Base-by-base conservation (phyloP, 169 alveolate genomes). In the Plasmodium relictum region DNA sequence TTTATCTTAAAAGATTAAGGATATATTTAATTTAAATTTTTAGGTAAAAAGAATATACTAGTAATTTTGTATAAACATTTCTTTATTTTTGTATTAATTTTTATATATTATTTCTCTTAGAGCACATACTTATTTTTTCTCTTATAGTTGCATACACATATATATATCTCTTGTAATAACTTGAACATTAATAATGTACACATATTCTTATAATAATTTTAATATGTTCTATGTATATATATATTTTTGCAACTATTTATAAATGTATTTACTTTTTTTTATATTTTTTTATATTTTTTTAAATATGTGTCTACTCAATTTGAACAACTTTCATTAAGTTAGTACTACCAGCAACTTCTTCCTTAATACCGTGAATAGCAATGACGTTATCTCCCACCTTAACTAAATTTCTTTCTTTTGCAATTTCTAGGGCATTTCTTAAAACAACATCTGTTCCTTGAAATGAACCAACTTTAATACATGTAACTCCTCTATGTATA, bases 301-400 rank as follows among this genome's bases (percentile, higher is more conserved):
- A n/a, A 12, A 20, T 61, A 20, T 26, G 24, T n/a, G 42, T 14
- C 66, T 68, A 94, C 68, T 91, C 92, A 31, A 94, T 95, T 31
- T 85, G 83, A 16, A 95, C 92, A 18, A 98, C 98, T 92, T 98
- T 97, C 94, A 98, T 93, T 68, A 98, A 95, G 92, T 97, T 97
- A 44, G 98, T 93, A 71, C 96, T 92, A 45, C 99, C 99, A 1
- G 99, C 97, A 56, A 96, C 96, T 88, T 97, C 98, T 88, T 97
- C 99, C 90, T 95, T 95, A 73, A 95, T 95, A 45, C 99, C 99
- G 83, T 97, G 99, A 52, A 98, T 97, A 9, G 98, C 98, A 5
- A 98, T 97, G 5, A 95, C 98, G 61, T 93, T 94, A 74, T 97
- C 98, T 16, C 99, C 99, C 22, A 95, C 72, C 59, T 94, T 94